Evolutionary conservation across 116 monocot species (phyloP), one percentile per base, ranked within the genome.

Genomic region (Iris pallida): DNA sequence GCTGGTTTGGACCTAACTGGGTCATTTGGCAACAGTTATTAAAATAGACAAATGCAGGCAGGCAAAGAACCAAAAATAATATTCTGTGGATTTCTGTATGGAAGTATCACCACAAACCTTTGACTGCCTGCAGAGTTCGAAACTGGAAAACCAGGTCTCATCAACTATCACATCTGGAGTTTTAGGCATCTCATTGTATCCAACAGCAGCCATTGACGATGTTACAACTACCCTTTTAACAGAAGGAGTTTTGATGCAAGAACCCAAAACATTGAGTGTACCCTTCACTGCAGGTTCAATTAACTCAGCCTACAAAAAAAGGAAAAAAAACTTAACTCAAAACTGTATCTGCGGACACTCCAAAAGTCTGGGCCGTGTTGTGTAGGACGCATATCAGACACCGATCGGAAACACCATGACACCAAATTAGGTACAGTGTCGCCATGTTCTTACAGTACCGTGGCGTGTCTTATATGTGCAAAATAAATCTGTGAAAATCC

Each of bases 241-340:
- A 15, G 90, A 80, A 59, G 76, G 54, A 46, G 55, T 18, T 72
- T 83, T 86, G 30, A 56, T 16, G 62, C 90, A 90, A 14, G 90
- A 83, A 18, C 65, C 57, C 46, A 90, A 70, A 60, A 86, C 90
- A 76, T 86, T 86, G 15, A 90, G 86, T n/a, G 86, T 86, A 4
- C 86, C 86, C 63, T 86, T 86, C 11, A 90, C 78, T 46, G 90
- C 90, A 60, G 86, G 90, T 19, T 90, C 86, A 61, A 90, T 73
- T 73, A 86, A 71, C 73, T 90, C 90, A 16, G 79, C 76, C 90
- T 90, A 63, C 53, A 54, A 67, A 4, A 51, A 9, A 49, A 49
- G 20, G 18, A 20, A 9, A 49, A 47, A 52, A 9, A 47, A 47
- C 30, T 30, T 30, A 61, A 67, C 30, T 30, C 0, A 30, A 58